Conservation (phyloP, 2,329 filamentous ascomycete genomes). For the Colletotrichum acutatum region DNA sequence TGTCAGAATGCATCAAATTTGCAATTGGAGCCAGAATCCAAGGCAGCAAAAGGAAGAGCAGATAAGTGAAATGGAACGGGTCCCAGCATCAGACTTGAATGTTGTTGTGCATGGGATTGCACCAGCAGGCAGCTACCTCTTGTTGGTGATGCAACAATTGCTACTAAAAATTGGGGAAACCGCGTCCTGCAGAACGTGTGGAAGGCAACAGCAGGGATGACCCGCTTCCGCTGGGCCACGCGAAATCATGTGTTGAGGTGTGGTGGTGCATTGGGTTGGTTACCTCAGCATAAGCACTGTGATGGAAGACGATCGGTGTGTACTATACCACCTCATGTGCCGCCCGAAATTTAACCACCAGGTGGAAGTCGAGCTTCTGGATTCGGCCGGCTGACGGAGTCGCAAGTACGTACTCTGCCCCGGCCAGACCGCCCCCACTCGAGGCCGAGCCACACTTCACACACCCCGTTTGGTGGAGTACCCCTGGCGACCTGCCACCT, state of each 20-base stretch:
- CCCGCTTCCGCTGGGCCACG: conserved; percentile 16
- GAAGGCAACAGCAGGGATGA: conserved; percentile 31
- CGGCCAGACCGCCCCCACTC: conserved; percentile 20
- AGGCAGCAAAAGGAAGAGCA: background rate
- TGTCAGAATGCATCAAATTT: background rate
- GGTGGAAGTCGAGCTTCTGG: conserved; percentile 5
- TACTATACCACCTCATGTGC: background rate
- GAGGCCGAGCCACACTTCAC: conserved; percentile 30
- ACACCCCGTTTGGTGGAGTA: conserved; percentile 19
- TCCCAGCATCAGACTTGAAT: background rate
- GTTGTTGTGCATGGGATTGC: conserved; percentile 6
- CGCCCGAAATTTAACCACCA: background rate
- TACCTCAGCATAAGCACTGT: conserved; percentile 17
- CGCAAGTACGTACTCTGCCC: conserved; percentile 29
- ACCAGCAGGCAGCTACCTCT: conserved; percentile 14
- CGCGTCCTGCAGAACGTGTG: conserved; percentile 23
- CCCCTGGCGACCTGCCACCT: conserved; percentile 1
- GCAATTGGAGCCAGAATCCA: background rate
- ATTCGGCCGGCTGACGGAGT: conserved; percentile 31
- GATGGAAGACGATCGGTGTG: background rate
- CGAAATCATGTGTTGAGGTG: conserved; percentile 32
- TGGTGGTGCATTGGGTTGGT: background rate
- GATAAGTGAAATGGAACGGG: background rate
- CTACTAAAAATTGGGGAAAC: conserved; percentile 21
- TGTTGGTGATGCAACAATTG: conserved; percentile 18